Conservation (phyloP, 768 basidiomycete species). For the Xanthoconium stramineum region DNA sequence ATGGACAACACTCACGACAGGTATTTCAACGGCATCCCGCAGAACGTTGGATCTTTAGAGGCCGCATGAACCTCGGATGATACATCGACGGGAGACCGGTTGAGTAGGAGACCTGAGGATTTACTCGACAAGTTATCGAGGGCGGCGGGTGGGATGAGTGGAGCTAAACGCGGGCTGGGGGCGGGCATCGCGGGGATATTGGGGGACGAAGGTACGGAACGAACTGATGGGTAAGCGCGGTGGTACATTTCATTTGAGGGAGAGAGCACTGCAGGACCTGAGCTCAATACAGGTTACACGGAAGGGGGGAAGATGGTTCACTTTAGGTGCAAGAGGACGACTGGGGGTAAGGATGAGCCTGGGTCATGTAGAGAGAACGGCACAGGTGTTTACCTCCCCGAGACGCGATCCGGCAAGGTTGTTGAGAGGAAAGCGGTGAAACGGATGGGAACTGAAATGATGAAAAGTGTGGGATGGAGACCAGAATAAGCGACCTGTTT, state of each 20-base stretch:
- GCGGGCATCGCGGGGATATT: conserved; percentile 17
- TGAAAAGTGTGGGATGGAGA: neutral
- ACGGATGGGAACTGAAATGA: neutral
- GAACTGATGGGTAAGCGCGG: conserved; percentile 53
- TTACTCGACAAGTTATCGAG: conserved; percentile 42
- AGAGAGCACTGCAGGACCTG: conserved; percentile 27
- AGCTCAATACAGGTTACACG: conserved; percentile 14
- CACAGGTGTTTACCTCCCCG: conserved; percentile 1
- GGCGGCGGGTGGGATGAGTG: conserved; percentile 49
- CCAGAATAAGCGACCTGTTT: neutral
- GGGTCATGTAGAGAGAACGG: neutral
- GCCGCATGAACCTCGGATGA: conserved; percentile 25
- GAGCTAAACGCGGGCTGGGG: conserved; percentile 44
- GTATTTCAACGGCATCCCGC: conserved; percentile 75
- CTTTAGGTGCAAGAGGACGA: conserved; percentile 14
- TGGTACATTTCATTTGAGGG: conserved; percentile 58
- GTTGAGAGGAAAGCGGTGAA: conserved; percentile 5
- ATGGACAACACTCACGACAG: conserved; percentile 56
- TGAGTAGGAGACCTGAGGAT: conserved; percentile 33
- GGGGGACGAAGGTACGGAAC: conserved; percentile 49
- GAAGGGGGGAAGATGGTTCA: conserved; percentile 10
- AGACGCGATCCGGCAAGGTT: conserved; percentile 10
- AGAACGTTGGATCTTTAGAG: conserved; percentile 49
- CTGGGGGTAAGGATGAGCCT: neutral
- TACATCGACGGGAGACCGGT: conserved; percentile 34